Evolutionary conservation across 164 flowering plant genomes (phyloP).

Genomic region (Tinospora cordifolia): DNA sequence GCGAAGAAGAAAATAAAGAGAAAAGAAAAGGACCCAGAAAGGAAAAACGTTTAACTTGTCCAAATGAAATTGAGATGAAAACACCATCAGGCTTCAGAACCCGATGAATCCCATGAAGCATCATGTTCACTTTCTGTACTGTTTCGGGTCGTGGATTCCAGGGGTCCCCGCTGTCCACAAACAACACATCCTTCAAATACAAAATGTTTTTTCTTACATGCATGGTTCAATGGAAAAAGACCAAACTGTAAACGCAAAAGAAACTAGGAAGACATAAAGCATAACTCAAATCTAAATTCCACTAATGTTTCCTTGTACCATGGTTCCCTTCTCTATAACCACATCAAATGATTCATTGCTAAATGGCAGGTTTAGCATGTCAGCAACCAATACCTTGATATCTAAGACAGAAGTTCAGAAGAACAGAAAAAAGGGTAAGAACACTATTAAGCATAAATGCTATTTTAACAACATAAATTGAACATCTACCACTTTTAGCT

Average conservation of each 20-base stretch:
- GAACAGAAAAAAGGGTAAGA: neutral
- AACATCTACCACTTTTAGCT: too few relatives aligned
- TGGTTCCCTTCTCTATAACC: constrained; percentile 92
- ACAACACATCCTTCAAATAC: constrained; percentile 79
- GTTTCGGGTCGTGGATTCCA: constrained; percentile 77
- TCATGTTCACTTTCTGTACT: constrained; percentile 54
- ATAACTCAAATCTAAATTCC: neutral
- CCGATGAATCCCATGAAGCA: constrained; percentile 72
- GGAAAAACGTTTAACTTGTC: constrained; percentile 50
- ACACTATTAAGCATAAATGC: too few relatives aligned
- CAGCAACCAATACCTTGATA: constrained; percentile 76
- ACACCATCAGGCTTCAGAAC: constrained; percentile 73
- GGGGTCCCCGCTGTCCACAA: constrained; percentile 93
- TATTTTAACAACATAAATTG: too few relatives aligned
- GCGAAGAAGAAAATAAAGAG: neutral
- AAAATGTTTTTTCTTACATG: constrained; percentile 16
- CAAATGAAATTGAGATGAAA: constrained; percentile 83
- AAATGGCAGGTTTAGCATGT: constrained; percentile 88
- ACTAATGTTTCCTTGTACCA: constrained; percentile 42
- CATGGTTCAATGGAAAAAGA: constrained; percentile 10
- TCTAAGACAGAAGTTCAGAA: constrained; percentile 31
- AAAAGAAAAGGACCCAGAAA: neutral
- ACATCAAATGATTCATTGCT: constrained; percentile 66
- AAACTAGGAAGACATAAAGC: neutral
- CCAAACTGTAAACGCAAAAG: neutral